Conservation (phyloP, 768 basidiomycete genomes). For the Daedaleopsis nitida region DNA sequence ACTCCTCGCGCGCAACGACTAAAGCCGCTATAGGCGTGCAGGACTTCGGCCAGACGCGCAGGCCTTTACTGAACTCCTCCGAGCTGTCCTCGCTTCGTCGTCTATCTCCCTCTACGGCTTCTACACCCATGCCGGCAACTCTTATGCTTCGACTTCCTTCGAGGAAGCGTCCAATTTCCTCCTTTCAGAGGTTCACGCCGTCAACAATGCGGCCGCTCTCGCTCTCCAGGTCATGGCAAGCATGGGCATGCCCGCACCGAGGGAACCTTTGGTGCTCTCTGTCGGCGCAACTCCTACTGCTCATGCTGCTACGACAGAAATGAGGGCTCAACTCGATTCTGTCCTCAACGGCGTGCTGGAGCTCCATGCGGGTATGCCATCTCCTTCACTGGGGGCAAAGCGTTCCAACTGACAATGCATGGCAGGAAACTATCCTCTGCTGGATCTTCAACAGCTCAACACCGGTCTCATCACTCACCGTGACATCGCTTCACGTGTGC, state of each 20-base stretch:
- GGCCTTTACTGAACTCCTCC: conserved; percentile 57
- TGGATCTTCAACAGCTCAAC: conserved; percentile 82
- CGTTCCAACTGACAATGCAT: not conserved
- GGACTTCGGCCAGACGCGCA: conserved; percentile 59
- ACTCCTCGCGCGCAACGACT: conserved; percentile 15
- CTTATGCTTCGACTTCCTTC: conserved; percentile 74
- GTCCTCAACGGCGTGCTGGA: conserved; percentile 48
- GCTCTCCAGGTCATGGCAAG: conserved; percentile 49
- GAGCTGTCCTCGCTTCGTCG: conserved; percentile 52
- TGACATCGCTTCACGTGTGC: conserved; percentile 66
- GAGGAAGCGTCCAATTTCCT: conserved; percentile 67
- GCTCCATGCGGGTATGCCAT: conserved; percentile 65
- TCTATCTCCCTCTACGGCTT: conserved; percentile 75
- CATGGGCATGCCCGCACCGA: conserved; percentile 35
- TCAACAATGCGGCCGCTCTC: conserved; percentile 63
- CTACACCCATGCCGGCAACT: conserved; percentile 77
- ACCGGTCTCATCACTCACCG: conserved; percentile 62
- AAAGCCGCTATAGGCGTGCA: conserved; percentile 57
- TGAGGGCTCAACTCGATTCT: conserved; percentile 46
- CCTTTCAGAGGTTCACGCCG: conserved; percentile 68
- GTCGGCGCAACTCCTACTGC: conserved; percentile 91
- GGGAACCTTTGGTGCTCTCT: conserved; percentile 65
- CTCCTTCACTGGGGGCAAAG: not conserved
- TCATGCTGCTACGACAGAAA: conserved; percentile 66
- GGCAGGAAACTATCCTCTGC: conserved; percentile 76